Evolutionary conservation across 495 filamentous ascomycete species (phyloP).

Genomic region (Clohesyomyces aquaticus): DNA sequence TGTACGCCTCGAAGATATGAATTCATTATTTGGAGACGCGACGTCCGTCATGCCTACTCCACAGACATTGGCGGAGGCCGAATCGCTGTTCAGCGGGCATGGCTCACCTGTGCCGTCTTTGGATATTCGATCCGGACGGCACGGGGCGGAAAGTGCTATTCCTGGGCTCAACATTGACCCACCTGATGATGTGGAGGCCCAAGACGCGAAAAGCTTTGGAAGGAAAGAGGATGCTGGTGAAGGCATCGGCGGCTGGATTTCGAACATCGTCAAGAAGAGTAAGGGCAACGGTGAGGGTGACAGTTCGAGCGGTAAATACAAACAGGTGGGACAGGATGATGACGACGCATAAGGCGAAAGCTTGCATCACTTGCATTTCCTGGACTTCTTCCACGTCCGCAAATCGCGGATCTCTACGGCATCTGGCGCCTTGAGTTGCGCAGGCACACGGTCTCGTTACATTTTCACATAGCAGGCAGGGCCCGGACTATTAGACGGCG

Average conservation of each 20-base stretch:
- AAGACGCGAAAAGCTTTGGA: constrained; percentile 53
- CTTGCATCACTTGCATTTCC: neutral
- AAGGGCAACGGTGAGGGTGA: constrained; percentile 53
- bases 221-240: constrained; percentile 52
- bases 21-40: constrained; percentile 84
- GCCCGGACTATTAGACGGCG: constrained; percentile 22
- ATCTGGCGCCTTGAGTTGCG: neutral
- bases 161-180: constrained; percentile 76
- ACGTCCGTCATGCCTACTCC: constrained; percentile 77
- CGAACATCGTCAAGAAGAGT: constrained; percentile 61
- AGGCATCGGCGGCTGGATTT: constrained; percentile 72
- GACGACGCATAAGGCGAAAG: constrained; percentile 40
- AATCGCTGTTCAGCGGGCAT: constrained; percentile 68
- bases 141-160: constrained; percentile 63
- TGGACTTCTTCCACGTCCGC: neutral
- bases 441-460: constrained; percentile 5
- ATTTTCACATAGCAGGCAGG: constrained; percentile 12
- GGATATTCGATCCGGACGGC: constrained; percentile 65
- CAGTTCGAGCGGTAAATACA: constrained; percentile 62
- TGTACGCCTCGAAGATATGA: constrained; percentile 95
- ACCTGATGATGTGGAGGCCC: constrained; percentile 56
- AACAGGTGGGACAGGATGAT: constrained; percentile 67
- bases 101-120: constrained; percentile 78
- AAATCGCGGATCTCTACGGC: neutral
- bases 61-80: constrained; percentile 68